Evolutionary conservation across 176 grass and related monocot genomes (phyloP), one percentile per base, ranked within the genome.

Genomic region (Elaeis guineensis): DNA sequence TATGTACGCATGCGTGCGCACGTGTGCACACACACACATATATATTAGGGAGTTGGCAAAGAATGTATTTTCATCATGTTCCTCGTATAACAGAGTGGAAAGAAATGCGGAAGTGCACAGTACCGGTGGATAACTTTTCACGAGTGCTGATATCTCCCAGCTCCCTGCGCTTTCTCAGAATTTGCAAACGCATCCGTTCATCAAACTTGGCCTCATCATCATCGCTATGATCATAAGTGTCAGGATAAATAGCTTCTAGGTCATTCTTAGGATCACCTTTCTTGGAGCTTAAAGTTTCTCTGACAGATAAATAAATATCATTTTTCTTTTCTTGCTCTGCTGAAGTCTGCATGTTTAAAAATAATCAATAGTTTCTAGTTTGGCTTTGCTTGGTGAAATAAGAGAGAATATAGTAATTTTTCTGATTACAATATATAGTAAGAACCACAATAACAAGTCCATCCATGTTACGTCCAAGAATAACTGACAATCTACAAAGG

Each of bases 131-230:
- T 51, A 65, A 75, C 55, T 78, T 83, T 67, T 86, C 64, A 67
- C 22, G 69, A 62, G 64, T 61, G 20, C 5, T 64, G 50, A 67
- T 39, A 53, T 89, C 81, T 54, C 86, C 92, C 61, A 97, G 66
- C 49, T 97, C 93, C 59, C 57, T 88, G 12, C 86, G 83, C 60
- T 97, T 97, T 80, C 67, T 82, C 53, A 89, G 70, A 74, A 97
- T 89, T 78, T 82, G 84, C 9, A 76, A 82, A 16, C 87, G 84
- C 93, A 97, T 97, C 50, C 75, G 81, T 52, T 84, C 81, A 79
- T 97, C 93, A 71, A 97, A 91, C 62, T 85, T 80, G 19, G 74
- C 72, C 50, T 87, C 93, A 44, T 91, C 86, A 18, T 90, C 78
- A 48, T 89, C 73, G 2, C 54, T 56, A 16, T 71, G 35, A 6